Evolutionary conservation across 2,329 filamentous ascomycete genomes (phyloP).

Genomic region (Waltergamsia citrina): DNA sequence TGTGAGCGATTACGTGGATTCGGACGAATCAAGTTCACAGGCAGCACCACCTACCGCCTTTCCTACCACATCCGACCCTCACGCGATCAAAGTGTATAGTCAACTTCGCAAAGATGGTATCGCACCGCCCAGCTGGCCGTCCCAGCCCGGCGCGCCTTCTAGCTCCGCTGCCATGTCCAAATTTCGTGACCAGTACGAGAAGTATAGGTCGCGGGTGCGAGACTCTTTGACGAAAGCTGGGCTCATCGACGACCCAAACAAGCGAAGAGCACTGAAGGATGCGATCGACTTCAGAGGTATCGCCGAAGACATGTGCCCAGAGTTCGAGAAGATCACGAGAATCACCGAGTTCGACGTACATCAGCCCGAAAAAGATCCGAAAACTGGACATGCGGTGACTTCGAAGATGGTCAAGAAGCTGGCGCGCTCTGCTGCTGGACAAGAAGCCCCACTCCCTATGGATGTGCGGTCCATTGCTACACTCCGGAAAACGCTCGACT

Average conservation of each 20-base stretch:
- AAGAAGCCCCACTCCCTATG: slow-evolving; percentile 58
- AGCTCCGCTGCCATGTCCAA: slow-evolving; percentile 42
- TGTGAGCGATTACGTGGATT: slow-evolving; percentile 1
- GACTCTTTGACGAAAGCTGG: slow-evolving; percentile 47
- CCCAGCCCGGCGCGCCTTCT: slow-evolving; percentile 40
- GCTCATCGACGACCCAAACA: slow-evolving; percentile 56
- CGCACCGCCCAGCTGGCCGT: slow-evolving; percentile 43
- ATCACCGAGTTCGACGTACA: slow-evolving; percentile 53
- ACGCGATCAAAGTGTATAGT: slow-evolving; percentile 39
- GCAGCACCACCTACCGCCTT: slow-evolving; percentile 10
- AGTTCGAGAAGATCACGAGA: slow-evolving; percentile 54
- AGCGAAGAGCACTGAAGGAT: slow-evolving; percentile 50
- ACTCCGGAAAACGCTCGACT: slow-evolving; percentile 51
- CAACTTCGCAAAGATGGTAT: slow-evolving; percentile 47
- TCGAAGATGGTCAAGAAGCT: slow-evolving; percentile 57
- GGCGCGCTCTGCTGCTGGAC: slow-evolving; percentile 57
- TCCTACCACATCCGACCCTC: slow-evolving; percentile 20
- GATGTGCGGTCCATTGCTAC: slow-evolving; percentile 54
- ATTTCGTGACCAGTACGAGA: slow-evolving; percentile 46
- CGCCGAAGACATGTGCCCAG: slow-evolving; percentile 61
- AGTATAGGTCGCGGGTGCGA: slow-evolving; percentile 47
- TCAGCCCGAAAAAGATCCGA: slow-evolving; percentile 40
- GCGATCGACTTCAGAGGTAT: slow-evolving; percentile 60
- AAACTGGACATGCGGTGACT: slow-evolving; percentile 35
- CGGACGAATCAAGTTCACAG: background rate